These are phyloP conservation scores for Leonotis leonurus DNA, from an alignment of 257 asterid genomes.

Conservation along the genomic window DNA sequence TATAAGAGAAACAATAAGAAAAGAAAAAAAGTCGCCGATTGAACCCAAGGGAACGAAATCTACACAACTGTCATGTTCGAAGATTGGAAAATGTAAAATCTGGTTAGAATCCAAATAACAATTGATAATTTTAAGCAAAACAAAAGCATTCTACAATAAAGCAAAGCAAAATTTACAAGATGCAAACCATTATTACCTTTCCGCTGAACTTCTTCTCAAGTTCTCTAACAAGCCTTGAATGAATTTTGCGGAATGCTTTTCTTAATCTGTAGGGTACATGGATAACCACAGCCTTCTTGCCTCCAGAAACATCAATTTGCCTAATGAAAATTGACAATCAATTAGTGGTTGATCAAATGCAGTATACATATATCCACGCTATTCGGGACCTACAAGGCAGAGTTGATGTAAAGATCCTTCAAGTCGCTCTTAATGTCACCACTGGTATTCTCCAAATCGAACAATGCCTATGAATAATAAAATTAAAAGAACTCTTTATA, in stretches of 20 bases:
- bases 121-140: background rate
- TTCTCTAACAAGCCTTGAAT: conserved; percentile 79
- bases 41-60: too few relatives aligned
- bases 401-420: conserved; percentile 54
- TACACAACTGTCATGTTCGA: too few relatives aligned
- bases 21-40: too few relatives aligned
- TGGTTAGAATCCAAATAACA: background rate
- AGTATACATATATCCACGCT: background rate
- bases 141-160: background rate
- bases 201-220: conserved; percentile 98
- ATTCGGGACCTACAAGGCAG: conserved; percentile 37
- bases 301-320: conserved; percentile 71
- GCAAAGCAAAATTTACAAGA: background rate
- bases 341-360: background rate
- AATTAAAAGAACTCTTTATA: background rate
- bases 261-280: conserved; percentile 81
- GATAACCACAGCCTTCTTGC: conserved; percentile 82
- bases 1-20: background rate
- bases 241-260: conserved; percentile 88
- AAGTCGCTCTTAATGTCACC: conserved; percentile 50
- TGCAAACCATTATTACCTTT: conserved; percentile 38
- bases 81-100: background rate
- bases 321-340: conserved; percentile 27
- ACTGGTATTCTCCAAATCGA: conserved; percentile 48
- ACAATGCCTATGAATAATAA: conserved; percentile 31